These are phyloP conservation scores for Termitomyces sp. DNA, from an alignment of 768 basidiomycete genomes.

Conservation along the genomic window DNA sequence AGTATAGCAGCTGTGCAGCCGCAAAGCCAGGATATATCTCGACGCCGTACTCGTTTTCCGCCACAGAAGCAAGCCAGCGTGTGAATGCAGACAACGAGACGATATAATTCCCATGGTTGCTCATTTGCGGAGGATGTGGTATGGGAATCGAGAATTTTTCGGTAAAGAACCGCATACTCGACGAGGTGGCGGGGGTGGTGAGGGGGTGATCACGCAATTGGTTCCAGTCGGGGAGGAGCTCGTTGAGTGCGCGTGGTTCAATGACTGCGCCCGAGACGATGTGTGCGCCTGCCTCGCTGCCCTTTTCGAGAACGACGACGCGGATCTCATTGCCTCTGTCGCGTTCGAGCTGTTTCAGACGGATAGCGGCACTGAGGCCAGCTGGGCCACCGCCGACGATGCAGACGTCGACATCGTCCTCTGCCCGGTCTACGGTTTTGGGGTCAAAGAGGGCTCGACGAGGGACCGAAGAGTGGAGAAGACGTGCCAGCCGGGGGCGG, in stretches of 20 bases:
- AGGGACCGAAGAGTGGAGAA: slow-evolving; percentile 9
- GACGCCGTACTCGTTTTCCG: slow-evolving; percentile 76
- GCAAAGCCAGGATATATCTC: slow-evolving; percentile 98
- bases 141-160: slow-evolving; percentile 65
- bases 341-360: slow-evolving; percentile 87
- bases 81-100: slow-evolving; percentile 86
- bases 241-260: slow-evolving; percentile 87
- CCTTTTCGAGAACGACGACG: slow-evolving; percentile 95
- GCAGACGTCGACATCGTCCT: slow-evolving; percentile 93
- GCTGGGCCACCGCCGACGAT: slow-evolving; percentile 97
- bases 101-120: slow-evolving; percentile 90
- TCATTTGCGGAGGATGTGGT: slow-evolving; percentile 97
- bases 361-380: slow-evolving; percentile 92
- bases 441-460: slow-evolving; percentile 43
- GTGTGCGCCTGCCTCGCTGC: slow-evolving; percentile 89
- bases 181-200: slow-evolving; percentile 72
- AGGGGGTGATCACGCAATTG: slow-evolving; percentile 67
- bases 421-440: slow-evolving; percentile 68
- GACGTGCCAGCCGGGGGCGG: slow-evolving; percentile 12
- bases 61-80: slow-evolving; percentile 83
- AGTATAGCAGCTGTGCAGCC: slow-evolving; percentile 78
- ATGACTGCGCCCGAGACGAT: slow-evolving; percentile 95
- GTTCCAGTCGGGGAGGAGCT: slow-evolving; percentile 86
- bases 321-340: slow-evolving; percentile 78
- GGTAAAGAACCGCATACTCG: slow-evolving; percentile 86